Evolutionary conservation across 306 rosid genomes (phyloP).

Genomic region (Pterocarpus santalinus): DNA sequence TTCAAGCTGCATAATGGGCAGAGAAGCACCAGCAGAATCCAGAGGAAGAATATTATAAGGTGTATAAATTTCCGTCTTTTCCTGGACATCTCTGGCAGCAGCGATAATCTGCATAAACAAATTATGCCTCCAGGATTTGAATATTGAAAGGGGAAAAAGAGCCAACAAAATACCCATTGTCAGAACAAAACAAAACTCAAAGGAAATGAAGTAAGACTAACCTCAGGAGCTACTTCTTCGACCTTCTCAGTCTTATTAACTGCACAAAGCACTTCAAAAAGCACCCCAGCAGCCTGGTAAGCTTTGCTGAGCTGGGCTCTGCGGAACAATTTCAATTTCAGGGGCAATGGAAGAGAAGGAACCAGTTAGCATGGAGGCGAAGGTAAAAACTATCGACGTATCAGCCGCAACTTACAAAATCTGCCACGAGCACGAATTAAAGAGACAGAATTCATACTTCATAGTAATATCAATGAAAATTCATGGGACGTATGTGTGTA

Average conservation of each 20-base stretch:
- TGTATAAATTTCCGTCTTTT: constrained; percentile 86
- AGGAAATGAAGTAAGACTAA: constrained; percentile 50
- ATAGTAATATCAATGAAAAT: background rate
- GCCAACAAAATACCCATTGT: background rate
- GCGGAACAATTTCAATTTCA: constrained; percentile 48
- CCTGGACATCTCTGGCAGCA: constrained; percentile 99
- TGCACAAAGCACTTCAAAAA: constrained; percentile 96
- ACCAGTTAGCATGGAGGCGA: background rate
- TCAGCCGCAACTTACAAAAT: background rate
- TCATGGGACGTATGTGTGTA: constrained; percentile 27
- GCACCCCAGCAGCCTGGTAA: constrained; percentile 94
- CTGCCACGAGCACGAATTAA: background rate
- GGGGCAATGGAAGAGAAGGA: constrained; percentile 16
- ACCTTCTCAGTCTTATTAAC: constrained; percentile 96
- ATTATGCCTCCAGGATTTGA: constrained; percentile 25
- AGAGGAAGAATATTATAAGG: constrained; percentile 96
- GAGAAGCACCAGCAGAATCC: constrained; percentile 93
- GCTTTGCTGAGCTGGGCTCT: constrained; percentile 97
- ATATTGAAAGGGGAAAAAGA: constrained; percentile 2
- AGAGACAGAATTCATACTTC: constrained; percentile 6
- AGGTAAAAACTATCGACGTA: background rate
- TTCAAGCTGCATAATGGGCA: constrained; percentile 93
- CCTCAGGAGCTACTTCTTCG: constrained; percentile 99
- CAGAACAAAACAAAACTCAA: constrained; percentile 29
- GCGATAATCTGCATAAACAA: constrained; percentile 80